Base-by-base conservation (phyloP, 2,329 filamentous ascomycete genomes). In the Phyllosticta paracitricarpa region DNA sequence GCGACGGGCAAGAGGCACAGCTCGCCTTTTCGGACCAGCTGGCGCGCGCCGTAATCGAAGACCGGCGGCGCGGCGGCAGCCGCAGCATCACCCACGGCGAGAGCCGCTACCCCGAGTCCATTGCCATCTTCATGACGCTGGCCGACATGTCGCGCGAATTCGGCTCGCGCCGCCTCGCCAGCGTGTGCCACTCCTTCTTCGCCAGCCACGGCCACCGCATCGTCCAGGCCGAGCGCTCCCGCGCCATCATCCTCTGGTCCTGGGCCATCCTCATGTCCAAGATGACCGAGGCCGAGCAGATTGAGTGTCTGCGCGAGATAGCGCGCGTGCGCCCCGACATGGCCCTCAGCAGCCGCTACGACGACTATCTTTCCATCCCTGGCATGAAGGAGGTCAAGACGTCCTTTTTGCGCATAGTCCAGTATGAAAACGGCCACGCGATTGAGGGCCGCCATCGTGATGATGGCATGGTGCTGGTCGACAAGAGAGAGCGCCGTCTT, bases 81-180 rank as follows among this genome's bases (percentile, higher is more conserved):
- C 19, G 19, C 19, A 22, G 19, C 19, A 22, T 2, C 19, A 2
- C 24, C 40, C 3, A 14, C 22, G 14, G 51, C 51, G 58, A 22
- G 8, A 54, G 35, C 5, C 54, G 28, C n/a, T 22, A 33, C 40
- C 54, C 35, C 6, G 53, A 54, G 35, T 51, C 59, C 6, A 51
- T 61, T 0, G 26, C 59, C 26, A 25, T 54, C 22, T 61, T 61
- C 59, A 22, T 58, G 19, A 28, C 24, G 14, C 51, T 61, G 14
- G 55, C 59, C 19, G 59, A 61, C 55, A 19, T 61, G 19, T 58
- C 55, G 14, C 59, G 59, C 30, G 24, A 48, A 14, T 57, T 58
- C n/a, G 25, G 33, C 22, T 57, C 59, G n/a, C 59, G 51, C 17
- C 48, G 51, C 10, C 19, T 61, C 7, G 59, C 48, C 30, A 51